Evolutionary conservation across 1,284 basidiomycete genomes (phyloP).

Genomic region (Termitomyces sp.): DNA sequence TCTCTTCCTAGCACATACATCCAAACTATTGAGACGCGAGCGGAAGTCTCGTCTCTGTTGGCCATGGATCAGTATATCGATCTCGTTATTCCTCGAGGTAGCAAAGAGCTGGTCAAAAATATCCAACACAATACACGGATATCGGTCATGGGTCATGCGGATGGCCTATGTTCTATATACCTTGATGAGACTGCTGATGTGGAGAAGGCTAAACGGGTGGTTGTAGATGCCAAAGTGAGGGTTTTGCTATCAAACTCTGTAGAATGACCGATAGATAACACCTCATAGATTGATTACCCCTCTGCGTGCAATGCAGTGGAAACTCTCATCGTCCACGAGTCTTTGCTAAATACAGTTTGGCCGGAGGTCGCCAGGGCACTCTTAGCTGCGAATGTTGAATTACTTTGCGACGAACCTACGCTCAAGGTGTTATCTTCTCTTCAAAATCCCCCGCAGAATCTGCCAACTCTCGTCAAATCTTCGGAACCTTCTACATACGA

Average conservation of each 20-base stretch:
- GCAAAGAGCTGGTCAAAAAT: slow-evolving; percentile 82
- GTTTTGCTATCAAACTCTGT: neutral
- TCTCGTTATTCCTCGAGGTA: slow-evolving; percentile 94
- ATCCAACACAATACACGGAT: slow-evolving; percentile 92
- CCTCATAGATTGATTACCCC: slow-evolving; percentile 84
- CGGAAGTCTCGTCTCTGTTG: slow-evolving; percentile 85
- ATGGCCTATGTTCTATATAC: slow-evolving; percentile 89
- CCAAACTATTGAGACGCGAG: slow-evolving; percentile 90
- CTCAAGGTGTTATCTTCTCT: slow-evolving; percentile 46
- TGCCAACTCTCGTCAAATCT: slow-evolving; percentile 45
- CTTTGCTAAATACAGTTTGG: slow-evolving; percentile 73
- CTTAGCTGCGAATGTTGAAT: slow-evolving; percentile 62
- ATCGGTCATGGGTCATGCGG: slow-evolving; percentile 98
- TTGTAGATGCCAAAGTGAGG: slow-evolving; percentile 87
- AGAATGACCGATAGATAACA: slow-evolving; percentile 2
- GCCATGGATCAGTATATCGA: slow-evolving; percentile 91
- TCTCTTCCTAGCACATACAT: slow-evolving; percentile 78
- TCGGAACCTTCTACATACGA: slow-evolving; percentile 65
- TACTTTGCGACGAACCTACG: slow-evolving; percentile 74
- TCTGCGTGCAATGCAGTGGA: slow-evolving; percentile 96
- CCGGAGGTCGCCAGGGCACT: slow-evolving; percentile 73
- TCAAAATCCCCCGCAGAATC: slow-evolving; percentile 30
- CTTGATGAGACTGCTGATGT: slow-evolving; percentile 80
- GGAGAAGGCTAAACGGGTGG: slow-evolving; percentile 76
- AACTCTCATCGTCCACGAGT: slow-evolving; percentile 82